Percentiles rank a stretch among this genome's conserved stretches.
Evolutionary conservation across 768 basidiomycete genomes (phyloP).

Genomic region (Termitomyces sp.): DNA sequence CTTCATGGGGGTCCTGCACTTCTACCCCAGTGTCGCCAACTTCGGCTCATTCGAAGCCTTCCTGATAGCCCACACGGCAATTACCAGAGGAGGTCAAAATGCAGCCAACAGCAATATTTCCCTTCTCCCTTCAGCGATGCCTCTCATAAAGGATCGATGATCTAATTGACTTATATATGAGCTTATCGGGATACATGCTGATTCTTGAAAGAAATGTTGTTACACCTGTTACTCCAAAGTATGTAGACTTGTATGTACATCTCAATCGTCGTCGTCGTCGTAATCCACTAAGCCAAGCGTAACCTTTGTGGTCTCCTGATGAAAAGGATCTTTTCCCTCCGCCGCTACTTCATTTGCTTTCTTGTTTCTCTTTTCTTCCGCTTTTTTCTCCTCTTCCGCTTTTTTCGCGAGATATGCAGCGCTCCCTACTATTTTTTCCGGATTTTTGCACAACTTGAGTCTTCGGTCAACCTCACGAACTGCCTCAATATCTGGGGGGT

Average conservation of each 20-base stretch:
- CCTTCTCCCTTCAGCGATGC: conserved; percentile 7
- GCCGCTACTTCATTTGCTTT: conserved; percentile 52
- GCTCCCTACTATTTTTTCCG: conserved; percentile 92
- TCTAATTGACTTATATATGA: background rate
- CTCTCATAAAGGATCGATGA: conserved; percentile 9
- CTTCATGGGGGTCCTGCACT: conserved; percentile 21
- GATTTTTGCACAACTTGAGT: conserved; percentile 88
- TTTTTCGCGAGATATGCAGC: conserved; percentile 74
- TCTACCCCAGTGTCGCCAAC: background rate
- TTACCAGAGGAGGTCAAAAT: conserved; percentile 58
- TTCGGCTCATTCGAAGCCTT: conserved; percentile 62
- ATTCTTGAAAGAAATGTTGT: background rate
- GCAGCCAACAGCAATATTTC: conserved; percentile 50
- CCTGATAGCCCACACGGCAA: conserved; percentile 35
- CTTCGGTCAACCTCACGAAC: conserved; percentile 90
- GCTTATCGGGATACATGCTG: background rate
- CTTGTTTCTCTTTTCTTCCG: conserved; percentile 64
- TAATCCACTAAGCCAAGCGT: conserved; percentile 48
- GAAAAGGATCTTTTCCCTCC: conserved; percentile 70
- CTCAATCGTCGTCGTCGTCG: conserved; percentile 50
- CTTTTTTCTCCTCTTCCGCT: conserved; percentile 68
- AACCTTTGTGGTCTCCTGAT: conserved; percentile 41
- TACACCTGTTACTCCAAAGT: background rate
- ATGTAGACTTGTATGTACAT: background rate
- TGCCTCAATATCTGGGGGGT: conserved; percentile 72